Base-by-base conservation (phyloP, 2,329 filamentous ascomycete genomes). In the Scedosporium boydii region DNA sequence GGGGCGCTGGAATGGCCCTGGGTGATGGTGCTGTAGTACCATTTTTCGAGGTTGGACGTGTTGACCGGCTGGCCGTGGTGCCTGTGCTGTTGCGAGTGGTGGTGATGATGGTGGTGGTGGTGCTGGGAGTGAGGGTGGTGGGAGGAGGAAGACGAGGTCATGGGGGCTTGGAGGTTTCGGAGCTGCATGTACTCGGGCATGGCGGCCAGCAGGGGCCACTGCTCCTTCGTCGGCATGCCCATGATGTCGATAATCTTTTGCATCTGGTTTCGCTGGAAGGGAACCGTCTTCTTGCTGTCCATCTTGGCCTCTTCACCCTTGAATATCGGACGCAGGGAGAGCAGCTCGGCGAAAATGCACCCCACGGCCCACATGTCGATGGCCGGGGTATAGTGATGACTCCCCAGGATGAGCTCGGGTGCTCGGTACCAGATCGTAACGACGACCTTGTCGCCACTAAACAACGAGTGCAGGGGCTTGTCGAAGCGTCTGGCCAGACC, bases 401-500 rank as follows among this genome's bases (percentile, higher is more conserved):
- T 91, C 2, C 95, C 95, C 3, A 99, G 85, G 1, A 99, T 84
- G 3, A 99, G 82, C 74, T 99, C 95, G 0, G 95, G 95, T 0
- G 95, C 95, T 23, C 95, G 90, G 70, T 99, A 99, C 95, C 95
- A 99, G 66, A 99, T 99, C 0, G 95, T 99, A 14, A 99, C 95
- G 60, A 99, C 95, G 2, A 99, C 95, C 73, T 99, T 99, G 69
- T 99, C 95, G 60, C 95, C 95, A 18, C 86, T 90, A 74, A 95
- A 99, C 1, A 99, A 83, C 0, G 90, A 91, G 70, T 96, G 91
- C 0, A 98, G 79, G 0, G 95, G 95, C 71, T 98, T 97, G 77
- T 95, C 89, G 75, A 98, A 98, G 1, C 97, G 81, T 18, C 95
- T 87, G 6, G 95, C 95, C 1, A 99, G 83, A 2, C 95, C 95